Conservation (phyloP, 1,284 basidiomycete genomes). For the Malassezia caprae region DNA sequence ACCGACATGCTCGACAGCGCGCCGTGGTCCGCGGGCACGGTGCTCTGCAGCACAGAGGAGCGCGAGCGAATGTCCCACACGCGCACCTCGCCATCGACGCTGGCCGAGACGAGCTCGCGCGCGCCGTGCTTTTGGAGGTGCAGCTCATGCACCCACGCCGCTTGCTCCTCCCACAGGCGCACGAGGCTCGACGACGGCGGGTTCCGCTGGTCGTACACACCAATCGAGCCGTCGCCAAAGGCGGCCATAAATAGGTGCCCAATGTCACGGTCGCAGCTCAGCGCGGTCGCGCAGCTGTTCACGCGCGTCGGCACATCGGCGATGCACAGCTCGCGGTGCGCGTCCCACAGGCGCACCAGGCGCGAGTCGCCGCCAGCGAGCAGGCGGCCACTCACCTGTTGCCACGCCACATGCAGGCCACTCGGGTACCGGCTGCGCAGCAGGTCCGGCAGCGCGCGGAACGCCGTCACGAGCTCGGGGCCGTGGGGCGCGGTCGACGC, state of each 20-base stretch:
- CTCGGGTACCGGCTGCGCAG: conserved; percentile 61
- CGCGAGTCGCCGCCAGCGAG: conserved; percentile 83
- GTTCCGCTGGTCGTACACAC: conserved; percentile 80
- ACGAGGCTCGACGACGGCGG: conserved; percentile 77
- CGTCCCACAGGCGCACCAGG: conserved; percentile 87
- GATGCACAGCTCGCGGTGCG: conserved; percentile 73
- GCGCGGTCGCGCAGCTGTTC: conserved; percentile 76
- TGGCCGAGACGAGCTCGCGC: conserved; percentile 78
- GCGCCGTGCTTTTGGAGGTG: conserved; percentile 67
- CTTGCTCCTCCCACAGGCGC: conserved; percentile 65
- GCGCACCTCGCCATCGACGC: conserved; percentile 78
- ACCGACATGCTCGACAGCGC: conserved; percentile 70
- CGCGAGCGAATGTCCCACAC: conserved; percentile 80
- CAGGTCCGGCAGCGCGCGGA: conserved; percentile 76
- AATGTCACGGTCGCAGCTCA: conserved; percentile 68
- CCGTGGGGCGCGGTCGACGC: conserved; percentile 27
- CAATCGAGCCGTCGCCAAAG: conserved; percentile 83
- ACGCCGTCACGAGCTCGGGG: conserved; percentile 79
- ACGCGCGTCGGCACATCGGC: conserved; percentile 78
- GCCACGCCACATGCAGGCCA: conserved; percentile 86
- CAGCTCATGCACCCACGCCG: conserved; percentile 82
- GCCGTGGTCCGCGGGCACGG: conserved; percentile 51
- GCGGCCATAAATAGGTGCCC: conserved; percentile 76
- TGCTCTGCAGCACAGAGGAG: conserved; percentile 60
- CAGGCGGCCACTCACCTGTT: conserved; percentile 73